A percentile compares a stretch with the other conserved stretches of the same genome.
Evolutionary conservation across 2,329 filamentous ascomycete genomes (phyloP).

Genomic region (Escovopsis weberi): DNA sequence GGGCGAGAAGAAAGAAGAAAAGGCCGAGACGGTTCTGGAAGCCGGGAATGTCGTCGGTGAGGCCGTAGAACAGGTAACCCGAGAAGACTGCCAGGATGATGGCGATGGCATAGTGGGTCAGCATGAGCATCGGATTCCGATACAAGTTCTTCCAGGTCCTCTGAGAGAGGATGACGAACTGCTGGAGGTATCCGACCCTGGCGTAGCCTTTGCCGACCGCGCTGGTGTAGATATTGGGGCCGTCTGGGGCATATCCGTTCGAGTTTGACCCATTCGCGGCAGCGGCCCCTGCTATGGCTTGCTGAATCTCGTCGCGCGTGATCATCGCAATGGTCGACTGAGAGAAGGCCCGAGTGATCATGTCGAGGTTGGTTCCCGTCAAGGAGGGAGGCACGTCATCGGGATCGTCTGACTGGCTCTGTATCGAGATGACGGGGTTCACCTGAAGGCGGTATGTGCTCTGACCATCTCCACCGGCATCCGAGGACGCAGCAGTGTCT

Average conservation of each 20-base stretch:
- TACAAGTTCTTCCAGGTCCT: conserved; percentile 97
- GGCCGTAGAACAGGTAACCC: conserved; percentile 88
- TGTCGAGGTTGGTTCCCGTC: conserved; percentile 63
- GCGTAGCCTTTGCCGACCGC: conserved; percentile 66
- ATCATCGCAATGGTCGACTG: conserved; percentile 61
- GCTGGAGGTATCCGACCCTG: conserved; percentile 62
- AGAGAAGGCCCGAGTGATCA: conserved; percentile 61
- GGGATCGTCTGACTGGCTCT: conserved; percentile 54
- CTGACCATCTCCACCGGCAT: conserved; percentile 35
- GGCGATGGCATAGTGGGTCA: conserved; percentile 94
- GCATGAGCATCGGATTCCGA: conserved; percentile 93
- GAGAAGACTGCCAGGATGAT: conserved; percentile 89
- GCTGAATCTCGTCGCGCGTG: conserved; percentile 65
- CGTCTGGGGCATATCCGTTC: conserved; percentile 33
- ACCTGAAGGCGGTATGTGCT: conserved; percentile 37
- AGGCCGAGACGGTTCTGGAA: conserved; percentile 96
- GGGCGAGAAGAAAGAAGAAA: conserved; percentile 91
- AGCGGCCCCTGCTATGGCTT: conserved; percentile 49
- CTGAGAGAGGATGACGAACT: conserved; percentile 79
- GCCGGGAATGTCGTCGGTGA: conserved; percentile 89
- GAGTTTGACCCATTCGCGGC: conserved; percentile 50
- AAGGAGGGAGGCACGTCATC: conserved; percentile 48
- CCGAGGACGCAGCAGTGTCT: conserved; percentile 48
- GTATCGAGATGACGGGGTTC: conserved; percentile 27
- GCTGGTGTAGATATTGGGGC: conserved; percentile 35